phyloP scores from a whole-genome alignment of 306 rosid genomes.

The Dalbergia cultrata region DNA sequence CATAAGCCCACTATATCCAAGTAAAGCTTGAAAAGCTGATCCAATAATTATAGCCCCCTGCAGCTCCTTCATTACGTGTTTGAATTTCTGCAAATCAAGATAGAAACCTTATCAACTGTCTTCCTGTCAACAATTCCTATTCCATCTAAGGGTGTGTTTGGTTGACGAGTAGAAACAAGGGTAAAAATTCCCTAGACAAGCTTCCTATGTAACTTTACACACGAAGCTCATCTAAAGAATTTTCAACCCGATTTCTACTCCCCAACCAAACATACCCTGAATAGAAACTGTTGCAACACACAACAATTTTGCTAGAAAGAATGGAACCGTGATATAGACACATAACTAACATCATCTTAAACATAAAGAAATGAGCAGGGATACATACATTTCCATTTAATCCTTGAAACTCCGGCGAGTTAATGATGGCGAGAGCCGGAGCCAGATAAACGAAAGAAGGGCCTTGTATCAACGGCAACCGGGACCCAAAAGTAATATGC shows the following conservation, averaged over 20 bases:
- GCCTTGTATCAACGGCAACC: constrained; percentile 96
- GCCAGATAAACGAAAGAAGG: constrained; percentile 94
- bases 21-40: constrained; percentile 88
- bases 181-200: no score
- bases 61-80: constrained; percentile 96
- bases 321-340: constrained; percentile 15
- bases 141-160: neutral
- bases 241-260: no score
- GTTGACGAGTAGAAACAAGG: no score
- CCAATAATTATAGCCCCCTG: constrained; percentile 96
- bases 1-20: constrained; percentile 97
- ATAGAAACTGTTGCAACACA: constrained; percentile 13
- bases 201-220: no score
- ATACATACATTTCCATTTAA: constrained; percentile 80
- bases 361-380: constrained; percentile 37
- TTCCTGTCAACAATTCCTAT: constrained; percentile 19
- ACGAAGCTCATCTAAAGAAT: no score
- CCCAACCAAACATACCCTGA: neutral
- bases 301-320: neutral
- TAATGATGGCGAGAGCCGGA: constrained; percentile 86
- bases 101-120: constrained; percentile 26
- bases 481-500: constrained; percentile 89
- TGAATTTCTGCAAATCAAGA: constrained; percentile 76
- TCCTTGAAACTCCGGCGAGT: constrained; percentile 87
- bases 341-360: constrained; percentile 26